Evolutionary conservation across 1,284 basidiomycete species (phyloP).

Genomic region (Schizopora paradoxa): DNA sequence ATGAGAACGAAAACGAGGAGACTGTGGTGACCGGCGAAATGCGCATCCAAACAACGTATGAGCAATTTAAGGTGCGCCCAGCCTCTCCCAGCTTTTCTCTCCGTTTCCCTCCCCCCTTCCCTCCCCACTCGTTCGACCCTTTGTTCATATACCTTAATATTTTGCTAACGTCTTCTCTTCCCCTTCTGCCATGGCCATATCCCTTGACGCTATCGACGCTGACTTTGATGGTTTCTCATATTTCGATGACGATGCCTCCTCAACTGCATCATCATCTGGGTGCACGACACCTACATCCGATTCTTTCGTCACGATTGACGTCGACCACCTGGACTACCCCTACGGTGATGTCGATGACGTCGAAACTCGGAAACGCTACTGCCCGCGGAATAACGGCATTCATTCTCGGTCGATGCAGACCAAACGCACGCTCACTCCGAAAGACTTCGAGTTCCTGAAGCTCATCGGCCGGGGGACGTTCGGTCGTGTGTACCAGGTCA

Average conservation of each 20-base stretch:
- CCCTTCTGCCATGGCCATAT: neutral
- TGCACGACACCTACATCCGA: too few species aligned
- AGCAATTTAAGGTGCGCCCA: conserved; percentile 74
- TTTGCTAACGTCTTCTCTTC: neutral
- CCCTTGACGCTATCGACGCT: too few species aligned
- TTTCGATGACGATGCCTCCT: too few species aligned
- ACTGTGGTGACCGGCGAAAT: conserved; percentile 88
- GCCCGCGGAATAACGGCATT: too few species aligned
- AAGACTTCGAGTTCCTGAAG: conserved; percentile 98
- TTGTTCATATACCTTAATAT: neutral
- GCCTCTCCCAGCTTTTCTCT: conserved; percentile 10
- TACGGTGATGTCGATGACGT: too few species aligned
- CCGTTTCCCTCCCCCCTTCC: neutral
- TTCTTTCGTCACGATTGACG: too few species aligned
- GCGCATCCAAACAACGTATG: conserved; percentile 91
- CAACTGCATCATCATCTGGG: too few species aligned
- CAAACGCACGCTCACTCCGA: conserved; percentile 77
- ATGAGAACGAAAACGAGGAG: conserved; percentile 81
- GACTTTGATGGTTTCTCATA: too few species aligned
- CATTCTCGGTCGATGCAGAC: too few species aligned
- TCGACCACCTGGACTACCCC: too few species aligned
- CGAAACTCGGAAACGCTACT: too few species aligned
- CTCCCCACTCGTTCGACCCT: conserved; percentile 22
- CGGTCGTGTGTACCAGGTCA: conserved; percentile 98
- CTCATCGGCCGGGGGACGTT: conserved; percentile 98